Evolutionary conservation across 2,329 filamentous ascomycete species (phyloP).

Genomic region (Paraphoma sp.): DNA sequence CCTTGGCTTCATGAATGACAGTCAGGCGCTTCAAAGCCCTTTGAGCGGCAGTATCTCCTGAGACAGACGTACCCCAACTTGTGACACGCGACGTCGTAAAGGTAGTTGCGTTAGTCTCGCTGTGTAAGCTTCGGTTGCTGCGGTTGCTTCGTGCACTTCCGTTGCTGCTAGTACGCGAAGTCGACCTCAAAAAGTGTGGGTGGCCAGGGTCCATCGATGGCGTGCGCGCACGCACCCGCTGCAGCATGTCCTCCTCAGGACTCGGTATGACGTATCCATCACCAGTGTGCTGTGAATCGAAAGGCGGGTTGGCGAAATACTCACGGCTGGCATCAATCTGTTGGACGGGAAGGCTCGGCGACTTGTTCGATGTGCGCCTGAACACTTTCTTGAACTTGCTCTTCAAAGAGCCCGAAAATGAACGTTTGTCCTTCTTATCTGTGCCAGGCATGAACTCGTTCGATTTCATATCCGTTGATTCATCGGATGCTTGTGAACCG

Average conservation of each 20-base stretch:
- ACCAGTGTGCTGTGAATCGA: constrained; percentile 19
- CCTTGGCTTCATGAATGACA: constrained; percentile 65
- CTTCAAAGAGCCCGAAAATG: constrained; percentile 68
- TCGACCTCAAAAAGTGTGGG: constrained; percentile 18
- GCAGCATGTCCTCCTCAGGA: constrained; percentile 55
- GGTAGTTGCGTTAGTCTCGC: constrained; percentile 58
- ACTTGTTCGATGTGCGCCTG: constrained; percentile 45
- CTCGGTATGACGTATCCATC: constrained; percentile 44
- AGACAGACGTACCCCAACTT: constrained; percentile 73
- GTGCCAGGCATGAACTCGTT: constrained; percentile 30
- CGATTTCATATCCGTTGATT: constrained; percentile 17
- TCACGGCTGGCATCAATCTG: constrained; percentile 58
- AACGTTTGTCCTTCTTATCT: constrained; percentile 64
- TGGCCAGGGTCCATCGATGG: constrained; percentile 26
- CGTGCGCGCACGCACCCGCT: constrained; percentile 39
- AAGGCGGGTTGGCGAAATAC: constrained; percentile 40
- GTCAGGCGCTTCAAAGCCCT: constrained; percentile 66
- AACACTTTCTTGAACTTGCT: constrained; percentile 68
- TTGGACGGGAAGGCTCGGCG: constrained; percentile 56
- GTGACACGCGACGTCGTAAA: constrained; percentile 63
- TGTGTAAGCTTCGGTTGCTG: constrained; percentile 38
- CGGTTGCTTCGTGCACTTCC: constrained; percentile 29
- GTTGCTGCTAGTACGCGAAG: constrained; percentile 30
- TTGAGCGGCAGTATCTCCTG: constrained; percentile 60
- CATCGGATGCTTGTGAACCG: constrained; percentile 13